Base-by-base conservation (phyloP, 106 monocot genomes). In the Dioscorea zingiberensis region DNA sequence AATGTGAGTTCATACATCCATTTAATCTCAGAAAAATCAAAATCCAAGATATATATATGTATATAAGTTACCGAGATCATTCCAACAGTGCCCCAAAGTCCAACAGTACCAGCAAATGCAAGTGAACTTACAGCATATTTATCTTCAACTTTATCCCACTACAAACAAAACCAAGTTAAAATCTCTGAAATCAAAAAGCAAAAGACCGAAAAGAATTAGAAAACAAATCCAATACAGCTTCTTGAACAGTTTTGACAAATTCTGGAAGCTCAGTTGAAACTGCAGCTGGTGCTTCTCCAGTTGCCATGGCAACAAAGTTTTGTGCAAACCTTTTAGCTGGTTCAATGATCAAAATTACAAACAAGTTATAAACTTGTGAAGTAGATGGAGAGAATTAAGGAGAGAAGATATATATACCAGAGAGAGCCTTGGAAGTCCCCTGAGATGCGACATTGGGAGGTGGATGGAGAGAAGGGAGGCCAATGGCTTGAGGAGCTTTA, bases 131-230 rank as follows among this genome's bases (percentile, higher is more conserved):
- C 87, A 1, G 80, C 84, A 74, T 90, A 94, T 65, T 94, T 94
- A 44, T 90, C 90, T 68, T 94, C 87, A 38, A 94, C 26, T 76
- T 74, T 78, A 73, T 86, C 76, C 93, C 93, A 93, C 93, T 93
- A 71, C 27, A 75, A 54, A 38, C 38, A 38, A 74, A 60, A 71
- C 28, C 77, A 54, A 62, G 21, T 55, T 9, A 15, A 70, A 48
- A 57, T 15, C 16, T 11, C n/a, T 16, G 45, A 45, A 44, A 25
- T 48, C 2, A 11, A 23, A 26, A 27, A 19, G 14, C 63, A 24
- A 25, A 51, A 51, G 2, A 5, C 24, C 22, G 48, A 56, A 24
- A 32, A 24, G 21, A 44, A 38, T 25, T 22, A 25, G 22, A 26
- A 47, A 25, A 60, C 25, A 26, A 27, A 66, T 46, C 7, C 58